Evolutionary conservation across 2,329 filamentous ascomycete genomes (phyloP).

Genomic region (Botrytis byssoidea): DNA sequence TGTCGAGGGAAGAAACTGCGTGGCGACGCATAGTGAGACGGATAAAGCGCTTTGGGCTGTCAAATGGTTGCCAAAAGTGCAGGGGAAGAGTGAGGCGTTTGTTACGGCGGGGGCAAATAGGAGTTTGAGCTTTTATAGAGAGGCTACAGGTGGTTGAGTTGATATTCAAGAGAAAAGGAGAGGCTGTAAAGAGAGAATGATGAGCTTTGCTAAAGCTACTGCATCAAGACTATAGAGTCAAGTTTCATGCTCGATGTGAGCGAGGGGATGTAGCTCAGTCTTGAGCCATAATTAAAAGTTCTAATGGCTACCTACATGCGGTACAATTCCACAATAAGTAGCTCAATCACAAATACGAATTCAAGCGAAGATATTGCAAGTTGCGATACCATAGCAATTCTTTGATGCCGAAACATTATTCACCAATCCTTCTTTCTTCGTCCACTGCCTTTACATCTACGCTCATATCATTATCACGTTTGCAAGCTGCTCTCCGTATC

Average conservation of each 20-base stretch:
- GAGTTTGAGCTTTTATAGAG: conserved; percentile 78
- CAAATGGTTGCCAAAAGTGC: conserved; percentile 74
- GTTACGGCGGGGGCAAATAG: conserved; percentile 74
- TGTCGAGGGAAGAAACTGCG: conserved; percentile 76
- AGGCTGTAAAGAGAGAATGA: no score
- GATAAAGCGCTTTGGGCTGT: conserved; percentile 82
- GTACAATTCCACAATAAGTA: not conserved
- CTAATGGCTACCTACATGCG: not conserved
- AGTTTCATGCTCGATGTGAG: not conserved
- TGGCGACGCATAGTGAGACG: conserved; percentile 90
- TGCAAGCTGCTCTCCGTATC: not conserved
- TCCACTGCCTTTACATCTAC: not conserved
- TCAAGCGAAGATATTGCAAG: not conserved
- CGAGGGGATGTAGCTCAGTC: not conserved
- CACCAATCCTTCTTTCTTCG: not conserved
- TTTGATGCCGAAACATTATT: not conserved
- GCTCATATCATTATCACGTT: no score
- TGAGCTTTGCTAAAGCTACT: not conserved
- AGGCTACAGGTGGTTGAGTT: conserved; percentile 63
- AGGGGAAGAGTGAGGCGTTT: conserved; percentile 63
- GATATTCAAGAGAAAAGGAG: no score
- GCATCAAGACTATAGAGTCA: no score
- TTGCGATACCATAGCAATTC: not conserved
- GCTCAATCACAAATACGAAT: not conserved
- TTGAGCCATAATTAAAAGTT: not conserved